These are phyloP conservation scores for Ampelocalamus luodianensis DNA, from an alignment of 176 grass and related monocot species.

Conservation along the genomic window DNA sequence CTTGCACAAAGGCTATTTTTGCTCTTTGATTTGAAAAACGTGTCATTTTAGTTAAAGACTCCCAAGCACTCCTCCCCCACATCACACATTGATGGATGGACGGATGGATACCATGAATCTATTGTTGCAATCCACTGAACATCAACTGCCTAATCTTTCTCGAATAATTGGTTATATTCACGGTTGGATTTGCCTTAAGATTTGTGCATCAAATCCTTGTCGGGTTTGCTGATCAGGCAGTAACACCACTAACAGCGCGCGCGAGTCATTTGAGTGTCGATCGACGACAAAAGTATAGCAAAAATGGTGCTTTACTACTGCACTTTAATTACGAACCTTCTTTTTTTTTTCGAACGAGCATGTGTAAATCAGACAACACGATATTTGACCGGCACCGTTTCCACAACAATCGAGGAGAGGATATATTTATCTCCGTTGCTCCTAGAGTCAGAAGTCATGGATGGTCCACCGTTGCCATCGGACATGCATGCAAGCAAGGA, in stretches of 20 bases:
- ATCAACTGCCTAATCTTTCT: too few species aligned
- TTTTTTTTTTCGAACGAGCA: not conserved
- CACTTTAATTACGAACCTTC: not conserved
- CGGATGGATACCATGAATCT: too few species aligned
- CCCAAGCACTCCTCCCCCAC: too few species aligned
- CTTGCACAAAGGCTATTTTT: too few species aligned
- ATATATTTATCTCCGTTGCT: not conserved
- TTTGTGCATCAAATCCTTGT: not conserved
- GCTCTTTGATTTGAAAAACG: too few species aligned
- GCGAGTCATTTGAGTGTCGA: too few species aligned
- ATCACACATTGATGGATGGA: too few species aligned
- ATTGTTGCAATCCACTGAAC: too few species aligned
- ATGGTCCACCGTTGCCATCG: not conserved
- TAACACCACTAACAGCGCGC: not conserved
- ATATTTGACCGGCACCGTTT: not conserved
- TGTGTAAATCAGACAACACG: not conserved
- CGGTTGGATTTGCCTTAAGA: not conserved
- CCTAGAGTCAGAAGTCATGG: not conserved
- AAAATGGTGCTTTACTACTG: not conserved
- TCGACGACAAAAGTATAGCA: too few species aligned
- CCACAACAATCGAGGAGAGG: not conserved
- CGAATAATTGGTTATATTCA: too few species aligned
- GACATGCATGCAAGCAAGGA: not conserved
- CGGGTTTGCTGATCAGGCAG: not conserved
- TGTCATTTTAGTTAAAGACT: too few species aligned